A percentile compares a stretch with the other conserved stretches of the same genome.
Evolutionary conservation across 169 alveolate genomes (phyloP).

Genomic region (Plasmodium reichenowi): DNA sequence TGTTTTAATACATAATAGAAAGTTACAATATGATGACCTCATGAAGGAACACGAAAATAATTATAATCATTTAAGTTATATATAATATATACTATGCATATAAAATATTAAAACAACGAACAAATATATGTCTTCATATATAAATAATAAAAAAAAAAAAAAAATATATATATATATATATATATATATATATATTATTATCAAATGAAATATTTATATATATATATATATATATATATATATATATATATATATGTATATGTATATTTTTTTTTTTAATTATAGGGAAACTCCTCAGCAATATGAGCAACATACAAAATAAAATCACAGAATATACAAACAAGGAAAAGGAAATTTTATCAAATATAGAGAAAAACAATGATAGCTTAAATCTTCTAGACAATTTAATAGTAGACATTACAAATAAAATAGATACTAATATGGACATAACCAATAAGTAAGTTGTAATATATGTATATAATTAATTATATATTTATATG

Average conservation of each 20-base stretch:
- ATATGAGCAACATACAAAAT: conserved; percentile 17
- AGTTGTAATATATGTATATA: background rate
- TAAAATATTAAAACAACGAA: background rate
- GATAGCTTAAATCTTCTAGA: conserved; percentile 12
- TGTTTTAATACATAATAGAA: conserved; percentile 41
- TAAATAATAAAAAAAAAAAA: background rate
- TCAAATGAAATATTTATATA: background rate
- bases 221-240: background rate
- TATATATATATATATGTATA: background rate
- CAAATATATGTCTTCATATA: background rate
- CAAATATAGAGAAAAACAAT: conserved; percentile 32
- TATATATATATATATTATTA: conserved; percentile 6
- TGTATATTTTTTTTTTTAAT: background rate
- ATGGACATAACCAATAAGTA: conserved; percentile 25
- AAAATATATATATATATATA: background rate
- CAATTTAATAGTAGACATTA: conserved; percentile 12
- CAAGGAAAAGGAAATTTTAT: conserved; percentile 38
- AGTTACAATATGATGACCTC: conserved; percentile 27
- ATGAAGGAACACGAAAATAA: conserved; percentile 50
- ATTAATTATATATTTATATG: background rate
- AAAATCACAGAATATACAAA: conserved; percentile 5
- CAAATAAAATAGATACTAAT: conserved; percentile 29
- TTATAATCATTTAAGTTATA: conserved; percentile 41
- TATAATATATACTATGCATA: background rate
- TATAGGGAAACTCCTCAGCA: conserved; percentile 42